Conservation (phyloP, 495 filamentous ascomycete genomes). For the Penicillium soppii region DNA sequence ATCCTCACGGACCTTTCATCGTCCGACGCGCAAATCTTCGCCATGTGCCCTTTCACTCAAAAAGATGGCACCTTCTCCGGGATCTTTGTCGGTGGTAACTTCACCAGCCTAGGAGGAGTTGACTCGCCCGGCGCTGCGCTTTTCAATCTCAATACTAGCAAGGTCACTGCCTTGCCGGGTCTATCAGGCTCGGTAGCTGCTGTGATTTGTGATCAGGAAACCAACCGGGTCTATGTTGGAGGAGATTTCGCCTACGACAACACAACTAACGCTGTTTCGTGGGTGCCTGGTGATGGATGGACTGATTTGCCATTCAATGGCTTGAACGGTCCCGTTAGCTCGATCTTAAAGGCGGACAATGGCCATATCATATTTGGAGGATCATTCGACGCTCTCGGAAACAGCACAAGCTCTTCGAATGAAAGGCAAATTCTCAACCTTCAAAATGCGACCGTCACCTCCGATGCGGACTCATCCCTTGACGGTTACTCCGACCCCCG, state of each 20-base stretch:
- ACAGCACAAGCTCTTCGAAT: slow-evolving; percentile 54
- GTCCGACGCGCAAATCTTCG: slow-evolving; percentile 78
- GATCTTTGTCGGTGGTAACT: slow-evolving; percentile 89
- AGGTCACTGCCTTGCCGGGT: slow-evolving; percentile 70
- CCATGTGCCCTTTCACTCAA: slow-evolving; percentile 80
- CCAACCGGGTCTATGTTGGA: slow-evolving; percentile 85
- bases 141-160: slow-evolving; percentile 67
- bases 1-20: slow-evolving; percentile 68
- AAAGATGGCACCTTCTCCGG: slow-evolving; percentile 66
- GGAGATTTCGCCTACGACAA: slow-evolving; percentile 77
- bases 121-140: slow-evolving; percentile 77
- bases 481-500: slow-evolving; percentile 73
- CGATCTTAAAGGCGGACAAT: slow-evolving; percentile 74
- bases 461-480: slow-evolving; percentile 56
- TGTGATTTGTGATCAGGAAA: slow-evolving; percentile 79
- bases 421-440: slow-evolving; percentile 81
- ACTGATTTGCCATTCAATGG: slow-evolving; percentile 85
- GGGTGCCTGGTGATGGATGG: slow-evolving; percentile 70
- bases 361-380: slow-evolving; percentile 91
- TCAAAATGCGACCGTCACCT: slow-evolving; percentile 68
- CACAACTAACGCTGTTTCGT: slow-evolving; percentile 86
- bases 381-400: slow-evolving; percentile 87
- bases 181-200: slow-evolving; percentile 78
- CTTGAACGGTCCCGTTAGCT: slow-evolving; percentile 89
- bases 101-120: slow-evolving; percentile 81